These are phyloP conservation scores for Fusarium pseudograminearum DNA, from an alignment of 2,329 filamentous ascomycete species.

Conservation along the genomic window DNA sequence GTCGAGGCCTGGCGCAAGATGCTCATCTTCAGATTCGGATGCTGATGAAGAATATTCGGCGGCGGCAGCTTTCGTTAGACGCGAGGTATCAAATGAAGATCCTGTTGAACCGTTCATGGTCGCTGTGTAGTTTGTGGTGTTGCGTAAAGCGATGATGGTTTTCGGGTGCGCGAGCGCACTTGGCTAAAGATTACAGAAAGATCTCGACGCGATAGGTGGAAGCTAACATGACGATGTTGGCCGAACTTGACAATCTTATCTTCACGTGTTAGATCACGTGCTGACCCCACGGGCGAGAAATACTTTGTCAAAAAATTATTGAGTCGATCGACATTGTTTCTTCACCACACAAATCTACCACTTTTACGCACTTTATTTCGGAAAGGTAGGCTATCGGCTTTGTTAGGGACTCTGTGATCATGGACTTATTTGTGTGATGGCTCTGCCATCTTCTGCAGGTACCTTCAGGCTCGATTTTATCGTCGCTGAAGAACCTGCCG, in stretches of 20 bases:
- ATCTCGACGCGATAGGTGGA: constrained; percentile 33
- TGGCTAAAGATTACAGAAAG: constrained; percentile 17
- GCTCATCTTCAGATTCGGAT: constrained; percentile 61
- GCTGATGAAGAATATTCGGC: constrained; percentile 68
- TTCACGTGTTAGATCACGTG: constrained; percentile 41
- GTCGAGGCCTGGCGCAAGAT: constrained; percentile 51
- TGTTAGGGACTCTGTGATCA: background rate
- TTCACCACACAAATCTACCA: background rate
- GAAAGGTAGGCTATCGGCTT: background rate
- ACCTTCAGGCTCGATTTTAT: background rate
- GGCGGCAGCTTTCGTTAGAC: constrained; percentile 64
- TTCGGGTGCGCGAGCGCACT: constrained; percentile 30
- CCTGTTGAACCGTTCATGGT: constrained; percentile 51
- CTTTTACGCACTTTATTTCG: background rate
- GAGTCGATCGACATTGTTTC: background rate
- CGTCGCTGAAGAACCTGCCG: background rate
- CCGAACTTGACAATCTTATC: constrained; percentile 48
- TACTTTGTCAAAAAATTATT: too few species aligned
- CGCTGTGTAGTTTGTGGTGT: background rate
- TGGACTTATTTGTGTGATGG: background rate
- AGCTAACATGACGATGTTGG: constrained; percentile 43
- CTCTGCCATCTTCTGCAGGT: background rate
- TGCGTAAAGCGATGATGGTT: background rate
- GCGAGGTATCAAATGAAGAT: constrained; percentile 59
- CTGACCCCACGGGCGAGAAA: too few species aligned